A percentile compares a stretch with the other conserved stretches of the same genome.
Conservation (phyloP, 257 asterid genomes). For the Solanum corneliomulleri region DNA sequence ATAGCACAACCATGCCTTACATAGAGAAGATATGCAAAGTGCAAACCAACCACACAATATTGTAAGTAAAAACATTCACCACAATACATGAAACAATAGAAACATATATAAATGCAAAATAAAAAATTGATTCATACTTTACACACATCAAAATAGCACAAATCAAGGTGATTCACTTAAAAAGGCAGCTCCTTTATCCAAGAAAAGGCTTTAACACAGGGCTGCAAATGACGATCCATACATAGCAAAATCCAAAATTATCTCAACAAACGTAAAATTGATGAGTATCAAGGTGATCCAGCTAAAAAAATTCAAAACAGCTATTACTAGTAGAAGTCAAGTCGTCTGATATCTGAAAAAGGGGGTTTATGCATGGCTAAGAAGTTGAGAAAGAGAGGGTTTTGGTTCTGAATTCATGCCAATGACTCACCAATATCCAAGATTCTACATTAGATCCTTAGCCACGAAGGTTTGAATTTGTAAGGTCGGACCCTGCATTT, state of each 20-base stretch:
- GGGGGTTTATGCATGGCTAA: conserved; percentile 52
- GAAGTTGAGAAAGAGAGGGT: conserved; percentile 71
- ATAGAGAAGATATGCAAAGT: neutral
- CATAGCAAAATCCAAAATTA: neutral
- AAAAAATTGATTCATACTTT: neutral
- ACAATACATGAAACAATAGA: neutral
- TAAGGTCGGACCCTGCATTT: too few species aligned
- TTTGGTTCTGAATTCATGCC: conserved; percentile 90
- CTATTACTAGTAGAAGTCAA: neutral
- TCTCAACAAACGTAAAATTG: neutral
- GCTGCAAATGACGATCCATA: neutral
- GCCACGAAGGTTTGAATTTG: too few species aligned
- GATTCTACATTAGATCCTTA: too few species aligned
- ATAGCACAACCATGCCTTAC: neutral
- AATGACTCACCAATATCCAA: conserved; percentile 10
- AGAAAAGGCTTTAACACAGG: neutral
- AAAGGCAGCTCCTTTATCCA: neutral
- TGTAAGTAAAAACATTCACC: neutral
- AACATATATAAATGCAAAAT: neutral
- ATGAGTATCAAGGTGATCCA: neutral
- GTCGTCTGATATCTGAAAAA: neutral
- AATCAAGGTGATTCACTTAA: neutral
- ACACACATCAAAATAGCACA: neutral
- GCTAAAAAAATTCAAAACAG: neutral
- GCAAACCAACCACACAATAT: neutral